Base-by-base conservation (phyloP, 2,329 filamentous ascomycete genomes). In the Penicillium vulpinum region DNA sequence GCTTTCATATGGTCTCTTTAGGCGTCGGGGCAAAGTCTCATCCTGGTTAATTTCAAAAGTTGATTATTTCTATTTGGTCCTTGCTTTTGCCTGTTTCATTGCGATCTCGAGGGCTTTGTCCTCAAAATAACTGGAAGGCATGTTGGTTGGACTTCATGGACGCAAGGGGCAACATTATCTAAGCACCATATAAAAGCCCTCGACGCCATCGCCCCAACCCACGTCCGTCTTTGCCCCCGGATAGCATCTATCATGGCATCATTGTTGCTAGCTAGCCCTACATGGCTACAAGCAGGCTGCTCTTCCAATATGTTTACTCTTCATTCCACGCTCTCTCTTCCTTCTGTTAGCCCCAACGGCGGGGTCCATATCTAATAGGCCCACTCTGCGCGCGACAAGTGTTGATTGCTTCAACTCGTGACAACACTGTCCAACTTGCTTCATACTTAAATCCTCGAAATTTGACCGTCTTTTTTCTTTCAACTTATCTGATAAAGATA, bases 1-100 rank as follows among this genome's bases (percentile, higher is more conserved):
- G 67, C 65, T 61, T 62, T 70, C 62, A 60, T 66, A 70, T 66
- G 69, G 63, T 70, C 65, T 66, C 62, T 60, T 64, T 63, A 62
- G 71, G 71, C 70, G 71, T 73, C 70, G 64, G 65, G 70, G 67
- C 63, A 62, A 65, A 58, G 54, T 63, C 56, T 65, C 56, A 54
- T 63, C 59, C 49, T 54, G 59, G 56, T 61, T 65, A 55, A 62
- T 63, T 59, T 62, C 52, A 65, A 65, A 67, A 63, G 61, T 63
- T 56, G 48, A 33, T 56, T 56, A 52, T 46, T 54, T 51, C 18
- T 24, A 41, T 40, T 21, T 54, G 21, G 21, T 49, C n/a, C 11
- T 18, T n/a, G 8, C 8, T 52, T 54, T 60, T 33, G 46, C 49
- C 47, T 45, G 33, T 52, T 56, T 51, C 29, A 39, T 31, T 35